These are phyloP conservation scores for Solanum chilense DNA, from an alignment of 257 asterid genomes.

Conservation along the genomic window DNA sequence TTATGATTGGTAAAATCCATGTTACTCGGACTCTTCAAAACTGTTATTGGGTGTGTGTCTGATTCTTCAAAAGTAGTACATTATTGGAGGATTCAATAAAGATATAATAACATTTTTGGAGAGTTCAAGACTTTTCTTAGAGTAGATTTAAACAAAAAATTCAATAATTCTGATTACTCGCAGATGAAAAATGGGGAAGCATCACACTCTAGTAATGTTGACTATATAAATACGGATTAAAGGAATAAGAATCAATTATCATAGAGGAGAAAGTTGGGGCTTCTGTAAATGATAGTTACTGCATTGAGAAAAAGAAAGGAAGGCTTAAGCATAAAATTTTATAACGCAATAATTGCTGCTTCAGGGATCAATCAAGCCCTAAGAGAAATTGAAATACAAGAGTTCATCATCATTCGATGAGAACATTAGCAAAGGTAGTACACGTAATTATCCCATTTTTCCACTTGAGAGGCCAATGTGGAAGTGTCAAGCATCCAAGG, in stretches of 20 bases:
- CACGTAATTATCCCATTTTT: conserved; percentile 23
- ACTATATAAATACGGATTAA: conserved; percentile 27
- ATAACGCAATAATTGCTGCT: conserved; percentile 73
- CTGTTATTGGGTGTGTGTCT: no score
- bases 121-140: background rate
- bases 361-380: conserved; percentile 51
- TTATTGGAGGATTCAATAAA: no score
- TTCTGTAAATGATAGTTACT: conserved; percentile 22
- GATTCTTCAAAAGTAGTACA: no score
- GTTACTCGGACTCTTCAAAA: no score
- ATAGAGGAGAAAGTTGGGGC: conserved; percentile 19
- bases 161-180: conserved; percentile 12
- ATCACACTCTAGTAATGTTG: conserved; percentile 11
- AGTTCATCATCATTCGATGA: conserved; percentile 11
- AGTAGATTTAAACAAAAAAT: conserved; percentile 38
- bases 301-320: conserved; percentile 42
- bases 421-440: conserved; percentile 1
- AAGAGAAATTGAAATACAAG: conserved; percentile 36
- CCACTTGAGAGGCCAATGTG: conserved; percentile 49
- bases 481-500: conserved; percentile 78
- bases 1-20: no score
- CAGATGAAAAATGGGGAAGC: conserved; percentile 25
- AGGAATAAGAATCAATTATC: conserved; percentile 14
- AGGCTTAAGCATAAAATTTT: conserved; percentile 62
- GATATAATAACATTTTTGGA: no score